Evolutionary conservation across 139 green algal species (phyloP).

Genomic region (Chlamydomonas eustigma): DNA sequence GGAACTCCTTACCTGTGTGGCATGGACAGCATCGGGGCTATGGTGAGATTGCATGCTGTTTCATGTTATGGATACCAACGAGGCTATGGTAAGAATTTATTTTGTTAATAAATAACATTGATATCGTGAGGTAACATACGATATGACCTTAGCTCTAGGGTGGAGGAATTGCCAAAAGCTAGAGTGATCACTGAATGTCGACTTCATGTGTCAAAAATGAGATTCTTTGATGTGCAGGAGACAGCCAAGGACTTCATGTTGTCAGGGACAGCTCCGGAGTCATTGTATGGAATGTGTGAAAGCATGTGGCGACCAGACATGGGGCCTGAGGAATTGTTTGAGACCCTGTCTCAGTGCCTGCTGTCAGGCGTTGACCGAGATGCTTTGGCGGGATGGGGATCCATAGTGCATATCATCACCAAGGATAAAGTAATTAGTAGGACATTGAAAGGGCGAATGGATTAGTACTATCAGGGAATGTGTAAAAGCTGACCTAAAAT

Average conservation of each 20-base stretch:
- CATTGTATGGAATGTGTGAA: slow-evolving; percentile 95
- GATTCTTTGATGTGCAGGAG: no score
- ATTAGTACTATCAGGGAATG: slow-evolving; percentile 42
- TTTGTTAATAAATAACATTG: no score
- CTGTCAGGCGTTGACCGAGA: slow-evolving; percentile 88
- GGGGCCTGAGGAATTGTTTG: slow-evolving; percentile 95
- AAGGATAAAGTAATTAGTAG: slow-evolving; percentile 76
- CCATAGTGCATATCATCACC: slow-evolving; percentile 90
- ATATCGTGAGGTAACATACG: no score
- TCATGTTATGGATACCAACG: no score
- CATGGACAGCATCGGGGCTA: slow-evolving; percentile 51
- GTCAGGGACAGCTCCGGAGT: slow-evolving; percentile 80
- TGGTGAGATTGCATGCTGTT: no score
- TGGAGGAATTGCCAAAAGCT: no score
- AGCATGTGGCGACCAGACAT: slow-evolving; percentile 87
- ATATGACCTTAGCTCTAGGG: no score
- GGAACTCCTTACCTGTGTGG: slow-evolving; percentile 87
- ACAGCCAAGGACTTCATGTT: slow-evolving; percentile 94
- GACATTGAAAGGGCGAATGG: slow-evolving; percentile 87
- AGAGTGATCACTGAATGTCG: no score
- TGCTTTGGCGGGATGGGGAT: slow-evolving; percentile 93
- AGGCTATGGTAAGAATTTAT: no score
- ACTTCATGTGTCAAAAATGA: no score
- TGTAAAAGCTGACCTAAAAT: no score
- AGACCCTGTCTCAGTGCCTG: slow-evolving; percentile 88